Evolutionary conservation across 345 rosid species (phyloP).

Genomic region (Salix arbutifolia): DNA sequence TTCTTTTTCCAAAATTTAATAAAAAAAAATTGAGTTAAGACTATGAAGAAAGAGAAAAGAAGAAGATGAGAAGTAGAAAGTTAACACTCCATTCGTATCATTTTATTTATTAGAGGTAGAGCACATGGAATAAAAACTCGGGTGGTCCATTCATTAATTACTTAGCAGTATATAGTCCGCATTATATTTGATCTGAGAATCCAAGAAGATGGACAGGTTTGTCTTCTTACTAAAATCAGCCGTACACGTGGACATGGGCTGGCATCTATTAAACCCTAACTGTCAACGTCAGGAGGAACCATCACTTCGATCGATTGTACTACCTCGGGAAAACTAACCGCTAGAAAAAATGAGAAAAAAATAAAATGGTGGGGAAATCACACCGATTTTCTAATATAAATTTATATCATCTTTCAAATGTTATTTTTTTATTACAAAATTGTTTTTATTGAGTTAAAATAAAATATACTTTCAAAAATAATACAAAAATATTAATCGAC

Average conservation of each 20-base stretch:
- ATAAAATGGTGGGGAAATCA: no score
- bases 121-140: background rate
- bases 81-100: background rate
- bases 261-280: background rate
- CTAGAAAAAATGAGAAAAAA: no score
- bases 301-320: background rate
- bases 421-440: no score
- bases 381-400: no score
- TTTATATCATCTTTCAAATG: no score
- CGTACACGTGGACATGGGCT: background rate
- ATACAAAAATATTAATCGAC: no score
- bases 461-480: no score
- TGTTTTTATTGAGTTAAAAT: no score
- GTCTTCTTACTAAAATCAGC: background rate
- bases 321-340: background rate
- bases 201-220: background rate
- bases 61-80: background rate
- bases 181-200: no score
- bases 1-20: no score
- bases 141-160: background rate
- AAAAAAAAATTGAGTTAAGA: background rate
- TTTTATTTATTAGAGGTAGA: background rate
- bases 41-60: no score
- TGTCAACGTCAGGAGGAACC: background rate
- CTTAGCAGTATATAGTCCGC: no score